Evolutionary conservation across 1,284 basidiomycete species (phyloP).

Genomic region (Wolfiporia cocos): DNA sequence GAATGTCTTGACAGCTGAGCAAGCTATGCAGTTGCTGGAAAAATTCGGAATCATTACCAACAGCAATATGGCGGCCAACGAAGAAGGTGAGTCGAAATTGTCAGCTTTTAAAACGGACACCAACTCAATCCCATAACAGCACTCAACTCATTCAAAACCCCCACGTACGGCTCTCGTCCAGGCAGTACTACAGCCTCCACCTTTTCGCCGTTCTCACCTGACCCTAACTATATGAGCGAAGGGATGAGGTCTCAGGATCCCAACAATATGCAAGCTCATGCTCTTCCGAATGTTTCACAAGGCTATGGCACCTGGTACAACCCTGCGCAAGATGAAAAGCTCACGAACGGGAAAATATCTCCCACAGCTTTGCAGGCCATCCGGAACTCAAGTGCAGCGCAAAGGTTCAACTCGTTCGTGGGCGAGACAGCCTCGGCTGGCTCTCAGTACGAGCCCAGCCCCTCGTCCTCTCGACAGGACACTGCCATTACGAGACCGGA

Average conservation of each 20-base stretch:
- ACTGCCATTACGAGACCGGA: conserved; percentile 36
- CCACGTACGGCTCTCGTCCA: conserved; percentile 16
- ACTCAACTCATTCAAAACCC: conserved; percentile 19
- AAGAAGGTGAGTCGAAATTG: too few species aligned
- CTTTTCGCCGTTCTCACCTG: conserved; percentile 38
- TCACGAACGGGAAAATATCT: conserved; percentile 33
- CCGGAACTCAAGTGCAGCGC: conserved; percentile 37
- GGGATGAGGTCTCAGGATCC: conserved; percentile 19
- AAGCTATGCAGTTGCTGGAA: conserved; percentile 61
- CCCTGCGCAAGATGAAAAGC: conserved; percentile 23
- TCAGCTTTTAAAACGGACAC: too few species aligned
- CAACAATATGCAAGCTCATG: conserved; percentile 14
- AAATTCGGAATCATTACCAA: conserved; percentile 47
- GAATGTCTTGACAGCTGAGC: conserved; percentile 54
- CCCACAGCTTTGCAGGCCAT: conserved; percentile 30
- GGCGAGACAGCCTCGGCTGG: conserved; percentile 24
- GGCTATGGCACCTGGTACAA: conserved; percentile 41
- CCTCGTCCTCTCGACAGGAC: conserved; percentile 39
- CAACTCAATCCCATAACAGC: conserved; percentile 18
- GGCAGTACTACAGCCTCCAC: conserved; percentile 14
- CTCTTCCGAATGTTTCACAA: conserved; percentile 36
- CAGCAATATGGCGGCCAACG: too few species aligned
- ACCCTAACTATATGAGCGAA: conserved; percentile 27
- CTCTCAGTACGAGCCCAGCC: conserved; percentile 27
- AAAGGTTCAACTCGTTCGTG: conserved; percentile 37